phyloP scores from a whole-genome alignment of 257 asterid species.

The Penstemon davidsonii region DNA sequence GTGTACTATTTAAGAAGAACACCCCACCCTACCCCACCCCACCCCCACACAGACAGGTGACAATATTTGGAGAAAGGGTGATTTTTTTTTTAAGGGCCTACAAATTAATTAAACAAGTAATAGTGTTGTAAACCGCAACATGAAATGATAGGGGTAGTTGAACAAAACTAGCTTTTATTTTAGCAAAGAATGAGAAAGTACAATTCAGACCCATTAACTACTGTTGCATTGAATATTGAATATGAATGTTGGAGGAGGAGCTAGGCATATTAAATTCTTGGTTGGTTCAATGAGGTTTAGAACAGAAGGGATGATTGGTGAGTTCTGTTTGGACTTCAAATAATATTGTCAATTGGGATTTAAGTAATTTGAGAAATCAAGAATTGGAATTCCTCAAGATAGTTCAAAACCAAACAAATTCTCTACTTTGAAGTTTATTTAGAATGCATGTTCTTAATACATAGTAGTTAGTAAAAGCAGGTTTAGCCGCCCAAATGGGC shows the following conservation, averaged over 20 bases:
- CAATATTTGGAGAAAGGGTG: conserved; percentile 26
- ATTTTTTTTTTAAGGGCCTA: conserved; percentile 4
- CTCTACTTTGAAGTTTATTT: conserved; percentile 8
- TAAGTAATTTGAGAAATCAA: conserved; percentile 18
- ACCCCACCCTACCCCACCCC: conserved; percentile 2
- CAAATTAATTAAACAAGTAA: conserved; percentile 31
- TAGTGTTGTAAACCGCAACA: conserved; percentile 31
- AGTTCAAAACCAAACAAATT: too few species aligned
- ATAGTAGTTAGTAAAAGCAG: not conserved
- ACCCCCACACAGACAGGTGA: not conserved
- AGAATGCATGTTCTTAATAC: not conserved
- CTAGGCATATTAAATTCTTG: conserved; percentile 30
- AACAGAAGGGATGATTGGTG: conserved; percentile 31
- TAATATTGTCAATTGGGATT: conserved; percentile 10
- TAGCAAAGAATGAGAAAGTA: not conserved
- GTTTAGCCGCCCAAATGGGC: conserved; percentile 12
- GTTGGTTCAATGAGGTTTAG: conserved; percentile 35
- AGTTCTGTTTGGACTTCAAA: conserved; percentile 34
- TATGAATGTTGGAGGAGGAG: conserved; percentile 1
- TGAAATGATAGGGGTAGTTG: conserved; percentile 49
- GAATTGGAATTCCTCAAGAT: conserved; percentile 1
- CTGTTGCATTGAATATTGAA: conserved; percentile 21
- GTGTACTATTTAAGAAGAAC: not conserved
- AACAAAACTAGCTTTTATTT: not conserved
- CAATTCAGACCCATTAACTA: conserved; percentile 20